Base-by-base conservation (phyloP, 2,329 filamentous ascomycete genomes). In the Talaromyces amestolkiae region DNA sequence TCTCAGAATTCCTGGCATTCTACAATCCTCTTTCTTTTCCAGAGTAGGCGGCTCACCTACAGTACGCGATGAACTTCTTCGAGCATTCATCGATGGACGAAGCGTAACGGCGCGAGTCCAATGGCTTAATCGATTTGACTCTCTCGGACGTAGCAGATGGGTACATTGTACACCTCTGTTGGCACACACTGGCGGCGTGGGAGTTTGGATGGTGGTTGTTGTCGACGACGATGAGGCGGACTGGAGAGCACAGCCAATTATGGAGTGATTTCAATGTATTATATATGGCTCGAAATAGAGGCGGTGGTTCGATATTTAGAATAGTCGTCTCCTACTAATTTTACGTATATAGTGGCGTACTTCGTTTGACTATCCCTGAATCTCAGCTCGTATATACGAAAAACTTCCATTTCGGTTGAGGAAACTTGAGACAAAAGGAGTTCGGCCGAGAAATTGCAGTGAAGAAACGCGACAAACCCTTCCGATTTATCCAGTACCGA, bases 171-270 rank as follows among this genome's bases (percentile, higher is more conserved):
- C 90, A 24, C 90, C 91, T 2, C 78, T 93, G 3, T 77, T 91
- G 3, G 89, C 89, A 2, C 83, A 83, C 49, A 88, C 88, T 68
- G 87, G 88, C 1, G 80, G 85, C 3, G 86, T 93, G 0, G 91
- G 91, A 17, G 89, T 92, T 0, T 93, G 90, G 90, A 91, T 93
- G 88, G 82, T 92, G 6, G 84, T 92, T 0, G 82, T 93, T 15
- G 86, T 91, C 3, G 89, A 92, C 68, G 87, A 88, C 62, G 87
- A 90, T 54, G 77, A 80, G n/a, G 47, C 35, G 3, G n/a, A 22
- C 19, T 54, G 60, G 60, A 62, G 60, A 19, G 45, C 43, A 19
- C 37, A 19, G 35, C 33, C 60, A 15, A 62, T 62, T 22, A 43
- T 62, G 33, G 35, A 62, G 47, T 62, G 11, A 37, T 10, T 31